Percentiles rank a stretch among this genome's conserved stretches.
phyloP scores from a whole-genome alignment of 2,329 filamentous ascomycete species.

The Fusarium torulosum region DNA sequence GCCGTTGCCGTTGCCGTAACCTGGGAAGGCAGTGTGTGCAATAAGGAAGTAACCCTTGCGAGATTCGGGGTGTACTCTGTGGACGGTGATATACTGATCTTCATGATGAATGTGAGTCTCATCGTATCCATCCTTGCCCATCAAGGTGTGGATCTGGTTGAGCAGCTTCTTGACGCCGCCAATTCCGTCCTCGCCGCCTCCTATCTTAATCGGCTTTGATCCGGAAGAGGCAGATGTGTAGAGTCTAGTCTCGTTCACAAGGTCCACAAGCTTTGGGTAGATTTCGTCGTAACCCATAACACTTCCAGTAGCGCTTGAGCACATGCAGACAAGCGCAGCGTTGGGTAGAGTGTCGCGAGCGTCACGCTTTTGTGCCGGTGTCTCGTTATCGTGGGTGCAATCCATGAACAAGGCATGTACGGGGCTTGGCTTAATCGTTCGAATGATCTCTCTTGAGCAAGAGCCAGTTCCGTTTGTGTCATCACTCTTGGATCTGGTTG shows the following conservation, averaged over 20 bases:
- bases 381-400: slow-evolving; percentile 98
- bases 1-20: slow-evolving; percentile 86
- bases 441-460: slow-evolving; percentile 73
- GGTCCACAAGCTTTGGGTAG: slow-evolving; percentile 91
- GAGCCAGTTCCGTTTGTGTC: slow-evolving; percentile 49
- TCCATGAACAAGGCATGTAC: slow-evolving; percentile 98
- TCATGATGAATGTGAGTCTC: slow-evolving; percentile 98
- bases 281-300: slow-evolving; percentile 99
- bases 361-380: slow-evolving; percentile 93
- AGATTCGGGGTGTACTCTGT: slow-evolving; percentile 91
- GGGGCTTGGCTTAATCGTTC: slow-evolving; percentile 85
- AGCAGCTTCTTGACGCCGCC: slow-evolving; percentile 91
- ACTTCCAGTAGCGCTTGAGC: slow-evolving; percentile 91
- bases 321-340: slow-evolving; percentile 95
- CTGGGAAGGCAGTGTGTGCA: slow-evolving; percentile 94
- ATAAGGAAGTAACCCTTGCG: slow-evolving; percentile 96
- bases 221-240: slow-evolving; percentile 84
- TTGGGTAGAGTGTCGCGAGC: slow-evolving; percentile 94
- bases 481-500: slow-evolving; percentile 43
- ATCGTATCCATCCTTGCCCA: slow-evolving; percentile 94
- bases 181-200: slow-evolving; percentile 84
- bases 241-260: slow-evolving; percentile 87
- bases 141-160: slow-evolving; percentile 93
- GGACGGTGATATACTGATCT: slow-evolving; percentile 94
- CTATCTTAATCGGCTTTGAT: slow-evolving; percentile 68